Conservation (phyloP, 352 stramenopile genomes). For the Globisporangium viniferum region DNA sequence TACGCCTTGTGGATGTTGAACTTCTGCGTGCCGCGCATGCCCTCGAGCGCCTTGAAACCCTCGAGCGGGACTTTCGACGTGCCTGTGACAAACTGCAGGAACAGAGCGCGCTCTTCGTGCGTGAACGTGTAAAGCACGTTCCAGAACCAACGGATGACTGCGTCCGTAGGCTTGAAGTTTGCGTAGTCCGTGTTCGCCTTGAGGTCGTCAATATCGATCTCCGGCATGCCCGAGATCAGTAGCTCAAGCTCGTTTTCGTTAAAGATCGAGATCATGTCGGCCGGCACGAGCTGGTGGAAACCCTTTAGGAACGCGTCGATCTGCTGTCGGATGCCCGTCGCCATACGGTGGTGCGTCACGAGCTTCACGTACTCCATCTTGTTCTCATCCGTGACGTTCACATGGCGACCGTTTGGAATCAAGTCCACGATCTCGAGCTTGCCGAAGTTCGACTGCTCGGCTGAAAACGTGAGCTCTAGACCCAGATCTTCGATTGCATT, state of each 20-base stretch:
- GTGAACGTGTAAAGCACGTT: conserved; percentile 88
- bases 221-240: conserved; percentile 90
- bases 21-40: conserved; percentile 98
- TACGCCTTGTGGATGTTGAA: conserved; percentile 99
- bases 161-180: conserved; percentile 89
- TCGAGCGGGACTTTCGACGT: conserved; percentile 94
- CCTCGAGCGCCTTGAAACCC: conserved; percentile 98
- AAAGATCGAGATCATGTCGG: conserved; percentile 91
- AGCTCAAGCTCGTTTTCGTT: conserved; percentile 94
- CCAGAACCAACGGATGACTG: conserved; percentile 94
- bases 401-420: conserved; percentile 82
- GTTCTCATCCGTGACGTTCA: conserved; percentile 91
- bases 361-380: conserved; percentile 93
- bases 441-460: conserved; percentile 89
- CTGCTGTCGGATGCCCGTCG: conserved; percentile 95
- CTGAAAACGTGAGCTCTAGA: conserved; percentile 92
- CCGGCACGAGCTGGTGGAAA: conserved; percentile 90
- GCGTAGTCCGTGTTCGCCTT: conserved; percentile 92
- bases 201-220: conserved; percentile 94
- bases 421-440: conserved; percentile 87
- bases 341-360: conserved; percentile 99
- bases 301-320: conserved; percentile 89
- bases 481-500: conserved; percentile 82
- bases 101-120: conserved; percentile 89
- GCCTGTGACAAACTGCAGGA: conserved; percentile 93